These are phyloP conservation scores for Hygrocybe coccinea DNA, from an alignment of 768 basidiomycete genomes.

Conservation along the genomic window DNA sequence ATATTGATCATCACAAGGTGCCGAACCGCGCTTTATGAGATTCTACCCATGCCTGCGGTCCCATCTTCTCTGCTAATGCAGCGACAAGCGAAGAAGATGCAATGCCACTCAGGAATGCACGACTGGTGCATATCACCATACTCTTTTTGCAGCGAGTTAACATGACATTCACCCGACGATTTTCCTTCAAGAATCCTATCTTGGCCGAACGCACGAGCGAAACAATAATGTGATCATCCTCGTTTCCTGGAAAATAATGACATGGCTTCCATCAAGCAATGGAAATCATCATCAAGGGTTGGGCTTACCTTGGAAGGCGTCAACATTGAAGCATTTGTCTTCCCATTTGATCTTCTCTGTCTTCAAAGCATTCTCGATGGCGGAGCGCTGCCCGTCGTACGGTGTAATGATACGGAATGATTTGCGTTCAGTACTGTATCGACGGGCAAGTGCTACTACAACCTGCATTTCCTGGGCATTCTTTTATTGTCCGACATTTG, in stretches of 20 bases:
- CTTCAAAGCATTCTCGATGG: conserved; percentile 49
- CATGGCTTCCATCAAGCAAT: neutral
- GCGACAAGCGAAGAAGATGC: neutral
- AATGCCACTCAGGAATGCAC: neutral
- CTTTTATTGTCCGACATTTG: conserved; percentile 32
- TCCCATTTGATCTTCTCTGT: conserved; percentile 43
- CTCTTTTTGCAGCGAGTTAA: conserved; percentile 2
- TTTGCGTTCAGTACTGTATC: conserved; percentile 35
- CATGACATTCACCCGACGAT: conserved; percentile 22
- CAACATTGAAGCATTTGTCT: conserved; percentile 69
- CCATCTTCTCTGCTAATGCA: neutral
- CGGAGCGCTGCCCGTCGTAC: conserved; percentile 62
- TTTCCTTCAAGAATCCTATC: conserved; percentile 57
- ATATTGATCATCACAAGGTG: too few species aligned
- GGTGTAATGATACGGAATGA: conserved; percentile 65
- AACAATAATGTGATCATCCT: conserved; percentile 67
- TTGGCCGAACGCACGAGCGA: conserved; percentile 61
- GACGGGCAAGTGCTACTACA: conserved; percentile 42
- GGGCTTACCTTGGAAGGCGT: conserved; percentile 66
- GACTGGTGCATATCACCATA: conserved; percentile 1
- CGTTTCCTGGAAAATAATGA: conserved; percentile 49
- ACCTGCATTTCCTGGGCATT: conserved; percentile 49
- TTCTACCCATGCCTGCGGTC: conserved; percentile 3
- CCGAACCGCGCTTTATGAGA: too few species aligned
- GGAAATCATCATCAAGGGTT: neutral